Conservation (phyloP, 495 filamentous ascomycete species). For the Acidomyces sp. region DNA sequence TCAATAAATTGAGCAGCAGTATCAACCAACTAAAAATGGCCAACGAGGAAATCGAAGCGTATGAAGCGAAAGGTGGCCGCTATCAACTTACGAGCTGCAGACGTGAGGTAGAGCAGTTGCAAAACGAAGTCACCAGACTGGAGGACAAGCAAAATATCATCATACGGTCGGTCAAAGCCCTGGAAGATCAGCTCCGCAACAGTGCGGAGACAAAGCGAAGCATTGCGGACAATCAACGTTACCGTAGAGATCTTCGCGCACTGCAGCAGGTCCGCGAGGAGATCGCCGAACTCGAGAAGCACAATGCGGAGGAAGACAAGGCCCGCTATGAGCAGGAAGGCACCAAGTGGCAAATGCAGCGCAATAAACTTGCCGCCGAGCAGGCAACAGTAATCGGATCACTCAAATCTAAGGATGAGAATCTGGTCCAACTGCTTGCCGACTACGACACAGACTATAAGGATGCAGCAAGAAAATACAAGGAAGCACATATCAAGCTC, state of each 20-base stretch:
- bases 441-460: constrained; percentile 84
- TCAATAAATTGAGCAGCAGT: constrained; percentile 55
- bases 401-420: constrained; percentile 69
- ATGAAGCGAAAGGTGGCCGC: constrained; percentile 63
- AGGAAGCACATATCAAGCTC: constrained; percentile 77
- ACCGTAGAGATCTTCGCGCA: constrained; percentile 56
- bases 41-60: constrained; percentile 66
- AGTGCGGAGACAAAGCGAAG: constrained; percentile 65
- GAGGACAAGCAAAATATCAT: constrained; percentile 56
- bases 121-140: constrained; percentile 48
- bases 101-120: constrained; percentile 52
- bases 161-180: constrained; percentile 56
- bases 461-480: constrained; percentile 67
- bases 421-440: constrained; percentile 50
- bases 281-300: constrained; percentile 61
- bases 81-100: constrained; percentile 54
- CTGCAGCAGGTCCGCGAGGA: constrained; percentile 53
- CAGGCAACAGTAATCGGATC: constrained; percentile 52
- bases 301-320: constrained; percentile 72
- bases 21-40: constrained; percentile 62
- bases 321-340: constrained; percentile 60
- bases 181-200: constrained; percentile 63
- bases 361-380: constrained; percentile 47
- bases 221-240: constrained; percentile 76
- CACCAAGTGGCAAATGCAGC: constrained; percentile 43